Evolutionary conservation across 352 stramenopile genomes (phyloP), one percentile per base, ranked within the genome.

Genomic region (Pythium dissimile): DNA sequence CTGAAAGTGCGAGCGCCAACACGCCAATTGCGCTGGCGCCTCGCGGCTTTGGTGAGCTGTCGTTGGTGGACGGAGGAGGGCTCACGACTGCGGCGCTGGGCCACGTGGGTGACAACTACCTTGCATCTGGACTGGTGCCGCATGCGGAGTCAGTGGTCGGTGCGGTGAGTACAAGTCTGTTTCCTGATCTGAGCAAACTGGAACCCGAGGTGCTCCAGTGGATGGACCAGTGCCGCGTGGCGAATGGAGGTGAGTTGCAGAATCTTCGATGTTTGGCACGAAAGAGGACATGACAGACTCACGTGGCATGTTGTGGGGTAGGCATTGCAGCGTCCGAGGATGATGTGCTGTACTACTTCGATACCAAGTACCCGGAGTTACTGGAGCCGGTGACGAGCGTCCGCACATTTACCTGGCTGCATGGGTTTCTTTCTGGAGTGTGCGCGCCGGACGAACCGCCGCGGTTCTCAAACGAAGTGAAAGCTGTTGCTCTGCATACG

Each of bases 281-380:
- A n/a, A n/a, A n/a, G n/a, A n/a, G n/a, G n/a, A n/a, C n/a, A n/a
- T n/a, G n/a, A n/a, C n/a, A n/a, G n/a, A n/a, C n/a, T n/a, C n/a
- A n/a, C n/a, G n/a, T n/a, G n/a, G n/a, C n/a, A n/a, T 47, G 37
- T 0, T 20, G 20, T 23, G 6, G 5, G 0, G 21, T n/a, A 64
- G 56, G 59, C 1, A 46, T 65, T 11, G 48, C 44, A 10, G 70
- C 64, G 18, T 68, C 62, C 2, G 67, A 71, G 1, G 80, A 90
- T 32, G 77, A 90, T 52, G 74, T 80, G 26, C 60, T 90, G 44
- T 82, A 78, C 45, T 90, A 84, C 62, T 76, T 88, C 35, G 72
- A 88, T 55, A 76, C 72, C 32, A 72, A 66, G 13, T 75, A 78
- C 46, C 80, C 80, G 3, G 76, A 87, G 47, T 49, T 83, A n/a